phyloP scores from a whole-genome alignment of 306 rosid genomes.

The Quercus engelmannii region DNA sequence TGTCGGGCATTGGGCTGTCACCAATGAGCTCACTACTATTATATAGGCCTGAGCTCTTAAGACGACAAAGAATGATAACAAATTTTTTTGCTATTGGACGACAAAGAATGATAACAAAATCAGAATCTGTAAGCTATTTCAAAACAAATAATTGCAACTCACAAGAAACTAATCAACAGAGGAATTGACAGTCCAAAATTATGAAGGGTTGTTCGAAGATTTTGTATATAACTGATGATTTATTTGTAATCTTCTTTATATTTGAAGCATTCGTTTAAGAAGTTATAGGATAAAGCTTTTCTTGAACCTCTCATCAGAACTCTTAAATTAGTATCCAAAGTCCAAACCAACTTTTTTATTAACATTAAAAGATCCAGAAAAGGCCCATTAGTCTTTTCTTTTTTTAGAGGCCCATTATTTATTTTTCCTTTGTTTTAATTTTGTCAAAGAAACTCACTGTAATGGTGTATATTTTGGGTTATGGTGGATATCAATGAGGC shows the following conservation, averaged over 20 bases:
- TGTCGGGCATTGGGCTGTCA: neutral
- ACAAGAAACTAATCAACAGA: too few relatives aligned
- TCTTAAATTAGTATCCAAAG: neutral
- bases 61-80: neutral
- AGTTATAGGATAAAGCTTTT: neutral
- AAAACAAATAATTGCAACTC: too few relatives aligned
- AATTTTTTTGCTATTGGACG: neutral
- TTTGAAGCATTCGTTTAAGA: neutral
- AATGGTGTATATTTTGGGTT: too few relatives aligned
- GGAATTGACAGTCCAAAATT: too few relatives aligned
- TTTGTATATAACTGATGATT: neutral
- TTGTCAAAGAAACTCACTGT: too few relatives aligned
- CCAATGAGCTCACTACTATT: neutral
- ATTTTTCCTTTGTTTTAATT: too few relatives aligned
- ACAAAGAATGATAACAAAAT: neutral
- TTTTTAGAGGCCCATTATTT: too few relatives aligned
- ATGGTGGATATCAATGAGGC: too few relatives aligned
- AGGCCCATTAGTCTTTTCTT: too few relatives aligned
- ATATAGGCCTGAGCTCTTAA: neutral
- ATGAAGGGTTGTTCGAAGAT: neutral
- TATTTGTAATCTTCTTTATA: neutral
- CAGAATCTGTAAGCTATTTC: neutral
- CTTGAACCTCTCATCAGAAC: neutral
- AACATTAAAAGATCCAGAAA: neutral
- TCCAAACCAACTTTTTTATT: neutral